Percentiles rank a stretch among this genome's conserved stretches.
Conservation (phyloP, 1,284 basidiomycete species). For the Cutaneotrichosporon cyanovorans region DNA sequence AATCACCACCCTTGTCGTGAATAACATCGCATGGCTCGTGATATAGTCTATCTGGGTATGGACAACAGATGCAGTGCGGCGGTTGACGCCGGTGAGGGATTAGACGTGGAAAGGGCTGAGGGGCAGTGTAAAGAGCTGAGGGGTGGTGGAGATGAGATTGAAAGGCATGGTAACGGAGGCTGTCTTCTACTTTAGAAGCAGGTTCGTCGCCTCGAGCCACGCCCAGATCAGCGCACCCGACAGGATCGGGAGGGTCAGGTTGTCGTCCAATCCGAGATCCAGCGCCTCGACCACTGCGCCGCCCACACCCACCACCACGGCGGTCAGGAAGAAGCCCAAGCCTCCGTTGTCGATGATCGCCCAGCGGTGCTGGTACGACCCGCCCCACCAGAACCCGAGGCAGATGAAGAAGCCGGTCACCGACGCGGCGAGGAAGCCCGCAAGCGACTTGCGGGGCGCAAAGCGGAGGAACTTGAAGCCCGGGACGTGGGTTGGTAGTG, state of each 20-base stretch:
- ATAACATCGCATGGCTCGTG: neutral
- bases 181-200: conserved; percentile 12
- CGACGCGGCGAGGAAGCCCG: conserved; percentile 80
- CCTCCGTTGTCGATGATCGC: conserved; percentile 38
- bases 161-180: too few relatives aligned
- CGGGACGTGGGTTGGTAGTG: conserved; percentile 56
- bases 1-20: neutral
- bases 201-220: conserved; percentile 40
- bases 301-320: conserved; percentile 63
- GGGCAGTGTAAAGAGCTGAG: neutral
- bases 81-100: neutral
- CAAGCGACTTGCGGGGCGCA: conserved; percentile 53
- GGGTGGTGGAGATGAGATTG: neutral
- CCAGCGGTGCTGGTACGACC: conserved; percentile 46
- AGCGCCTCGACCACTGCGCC: conserved; percentile 76
- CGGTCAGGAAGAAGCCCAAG: conserved; percentile 54
- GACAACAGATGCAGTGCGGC: neutral
- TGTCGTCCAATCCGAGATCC: conserved; percentile 87
- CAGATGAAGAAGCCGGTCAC: conserved; percentile 68
- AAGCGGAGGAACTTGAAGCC: conserved; percentile 35
- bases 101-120: neutral
- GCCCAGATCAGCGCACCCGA: conserved; percentile 71
- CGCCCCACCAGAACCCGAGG: conserved; percentile 63
- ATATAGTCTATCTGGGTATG: conserved; percentile 5
- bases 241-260: conserved; percentile 84